phyloP scores from a whole-genome alignment of 2,329 filamentous ascomycete species.

The Diaporthe destruens region DNA sequence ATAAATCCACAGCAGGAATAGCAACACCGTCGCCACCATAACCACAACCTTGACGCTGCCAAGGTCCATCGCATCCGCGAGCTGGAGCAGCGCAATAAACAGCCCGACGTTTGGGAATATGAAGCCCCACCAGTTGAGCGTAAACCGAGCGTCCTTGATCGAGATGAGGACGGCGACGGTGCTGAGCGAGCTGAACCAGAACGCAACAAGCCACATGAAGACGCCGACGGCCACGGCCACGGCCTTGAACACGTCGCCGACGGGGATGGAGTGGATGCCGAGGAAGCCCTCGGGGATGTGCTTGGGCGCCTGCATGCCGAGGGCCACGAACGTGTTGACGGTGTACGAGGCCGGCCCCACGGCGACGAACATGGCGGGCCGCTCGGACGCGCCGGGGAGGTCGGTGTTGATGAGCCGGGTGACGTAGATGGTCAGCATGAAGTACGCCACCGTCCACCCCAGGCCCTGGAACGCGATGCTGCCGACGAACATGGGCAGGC shows the following conservation, averaged over 20 bases:
- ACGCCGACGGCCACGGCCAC: conserved; percentile 59
- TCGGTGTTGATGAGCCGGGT: conserved; percentile 64
- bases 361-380: conserved; percentile 67
- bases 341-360: conserved; percentile 59
- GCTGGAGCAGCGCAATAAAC: conserved; percentile 46
- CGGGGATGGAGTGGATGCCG: conserved; percentile 45
- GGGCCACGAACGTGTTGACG: conserved; percentile 65
- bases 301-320: conserved; percentile 52
- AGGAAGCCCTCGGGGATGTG: conserved; percentile 44
- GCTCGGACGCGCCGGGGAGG: conserved; percentile 59
- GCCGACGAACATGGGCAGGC: conserved; percentile 64
- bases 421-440: conserved; percentile 66
- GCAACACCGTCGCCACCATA: not conserved
- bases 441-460: conserved; percentile 63
- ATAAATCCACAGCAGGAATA: not conserved
- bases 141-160: conserved; percentile 57
- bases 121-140: conserved; percentile 68
- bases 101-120: conserved; percentile 71
- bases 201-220: conserved; percentile 65
- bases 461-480: conserved; percentile 66
- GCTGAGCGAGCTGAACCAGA: conserved; percentile 65
- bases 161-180: conserved; percentile 53
- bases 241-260: conserved; percentile 56
- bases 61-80: conserved; percentile 13
- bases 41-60: conserved; percentile 4